Percentiles rank a stretch among this genome's conserved stretches.
Conservation (phyloP, 2,329 filamentous ascomycete genomes). For the Ambrosiella cleistominuta region DNA sequence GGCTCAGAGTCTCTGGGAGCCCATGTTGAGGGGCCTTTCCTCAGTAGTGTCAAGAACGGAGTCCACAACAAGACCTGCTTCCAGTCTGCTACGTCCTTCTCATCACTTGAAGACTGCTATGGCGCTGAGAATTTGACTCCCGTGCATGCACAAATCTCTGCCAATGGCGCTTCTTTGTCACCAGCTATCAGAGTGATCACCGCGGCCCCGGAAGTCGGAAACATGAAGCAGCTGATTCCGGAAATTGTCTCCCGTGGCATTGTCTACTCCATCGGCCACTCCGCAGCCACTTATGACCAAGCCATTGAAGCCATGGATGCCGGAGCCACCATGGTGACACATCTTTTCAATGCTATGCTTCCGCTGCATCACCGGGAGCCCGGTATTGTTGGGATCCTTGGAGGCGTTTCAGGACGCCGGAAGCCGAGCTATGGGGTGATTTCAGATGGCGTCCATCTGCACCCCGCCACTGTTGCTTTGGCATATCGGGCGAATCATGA, state of each 20-base stretch:
- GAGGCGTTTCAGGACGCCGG: constrained; percentile 17
- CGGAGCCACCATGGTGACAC: constrained; percentile 78
- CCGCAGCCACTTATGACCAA: constrained; percentile 72
- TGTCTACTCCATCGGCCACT: constrained; percentile 68
- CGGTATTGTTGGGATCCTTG: constrained; percentile 68
- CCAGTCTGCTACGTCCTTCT: constrained; percentile 41
- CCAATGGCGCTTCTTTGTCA: constrained; percentile 17
- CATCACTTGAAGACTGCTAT: constrained; percentile 54
- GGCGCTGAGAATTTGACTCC: constrained; percentile 47
- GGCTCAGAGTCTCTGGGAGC: constrained; percentile 79
- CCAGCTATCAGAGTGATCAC: constrained; percentile 61
- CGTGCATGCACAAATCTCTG: constrained; percentile 14
- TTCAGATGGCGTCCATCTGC: constrained; percentile 75
- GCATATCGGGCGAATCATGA: constrained; percentile 72
- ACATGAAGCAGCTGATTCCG: constrained; percentile 51
- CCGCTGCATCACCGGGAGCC: constrained; percentile 83
- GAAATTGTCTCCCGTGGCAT: constrained; percentile 48
- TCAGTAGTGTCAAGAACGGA: constrained; percentile 68
- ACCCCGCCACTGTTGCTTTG: constrained; percentile 76
- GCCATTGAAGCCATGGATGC: constrained; percentile 52
- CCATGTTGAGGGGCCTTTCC: constrained; percentile 81
- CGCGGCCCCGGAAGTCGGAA: constrained; percentile 62
- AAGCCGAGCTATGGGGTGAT: constrained; percentile 80
- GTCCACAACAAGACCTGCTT: constrained; percentile 65
- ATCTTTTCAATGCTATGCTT: constrained; percentile 87